Base-by-base conservation (phyloP, 2,329 filamentous ascomycete species). In the Podosphaera aphanis region DNA sequence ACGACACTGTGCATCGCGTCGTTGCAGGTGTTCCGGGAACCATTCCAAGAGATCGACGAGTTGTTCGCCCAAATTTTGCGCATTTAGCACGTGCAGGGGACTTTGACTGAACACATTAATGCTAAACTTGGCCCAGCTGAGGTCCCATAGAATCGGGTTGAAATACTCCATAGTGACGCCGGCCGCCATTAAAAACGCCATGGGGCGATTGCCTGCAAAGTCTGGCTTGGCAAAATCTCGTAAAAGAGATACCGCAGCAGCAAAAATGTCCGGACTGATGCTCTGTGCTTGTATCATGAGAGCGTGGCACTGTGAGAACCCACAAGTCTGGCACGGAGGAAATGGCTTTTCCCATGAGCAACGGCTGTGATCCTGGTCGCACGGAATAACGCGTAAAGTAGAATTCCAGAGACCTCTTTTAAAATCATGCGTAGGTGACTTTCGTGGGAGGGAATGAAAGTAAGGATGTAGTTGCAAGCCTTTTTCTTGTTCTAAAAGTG, bases 161-260 rank as follows among this genome's bases (percentile, higher is more conserved):
- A 51, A 52, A 37, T 53, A 52, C 1, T 53, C 53, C 43, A 55
- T 50, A n/a, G 46, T 40, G 7, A 55, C 50, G 18, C 53, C 51
- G 18, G 53, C 50, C 13, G 45, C 45, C 51, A 53, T 55, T 7
- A 55, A 45, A 43, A 48, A 55, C 21, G 52, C 49, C 6, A 51
- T 44, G 7, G 53, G 48, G 31, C 47, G 47, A 36, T 55, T 55
- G 2, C 53, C 53, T 18, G 49, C 51, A 37, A 50, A 52, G 20
- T 55, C 53, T n/a, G 45, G 40, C 36, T 46, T 49, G 19, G 20
- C 27, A 10, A 44, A 29, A 23, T 50, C 47, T 15, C 44, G 43
- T 2, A 53, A 38, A 10, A 44, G 43, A n/a, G 44, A 45, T 45
- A 53, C 48, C 5, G 50, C 49, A 3, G 33, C 43, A 2, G 42